A percentile compares a stretch with the other conserved stretches of the same genome.
phyloP scores from a whole-genome alignment of 2,329 filamentous ascomycete species.

The Ceratocystis eucalypticola region DNA sequence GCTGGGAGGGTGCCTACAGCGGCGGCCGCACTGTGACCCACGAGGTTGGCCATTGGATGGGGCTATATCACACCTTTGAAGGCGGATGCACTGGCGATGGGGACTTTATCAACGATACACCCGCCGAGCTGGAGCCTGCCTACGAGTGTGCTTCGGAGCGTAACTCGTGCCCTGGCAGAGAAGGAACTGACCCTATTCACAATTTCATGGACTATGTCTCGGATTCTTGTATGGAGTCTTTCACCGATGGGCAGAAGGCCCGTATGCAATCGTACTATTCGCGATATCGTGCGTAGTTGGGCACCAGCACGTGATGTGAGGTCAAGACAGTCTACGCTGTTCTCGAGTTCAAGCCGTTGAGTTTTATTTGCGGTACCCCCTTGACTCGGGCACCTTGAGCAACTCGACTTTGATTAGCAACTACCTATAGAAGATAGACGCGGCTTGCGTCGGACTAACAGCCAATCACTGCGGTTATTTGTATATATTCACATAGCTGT shows the following conservation, averaged over 20 bases:
- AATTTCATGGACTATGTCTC: slow-evolving; percentile 32
- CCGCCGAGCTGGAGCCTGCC: slow-evolving; percentile 26
- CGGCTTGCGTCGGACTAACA: too few species aligned
- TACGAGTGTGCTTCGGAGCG: slow-evolving; percentile 29
- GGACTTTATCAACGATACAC: slow-evolving; percentile 32
- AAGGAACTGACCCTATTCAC: slow-evolving; percentile 28
- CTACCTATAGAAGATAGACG: too few species aligned
- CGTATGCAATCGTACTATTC: slow-evolving; percentile 19
- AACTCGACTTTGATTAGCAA: too few species aligned
- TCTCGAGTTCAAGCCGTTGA: too few species aligned
- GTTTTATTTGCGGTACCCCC: background rate
- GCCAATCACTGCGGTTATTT: too few species aligned
- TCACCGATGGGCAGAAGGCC: slow-evolving; percentile 30
- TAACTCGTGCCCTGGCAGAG: slow-evolving; percentile 26
- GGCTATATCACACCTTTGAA: slow-evolving; percentile 36
- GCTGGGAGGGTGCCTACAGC: slow-evolving; percentile 27
- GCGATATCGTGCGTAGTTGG: slow-evolving; percentile 13
- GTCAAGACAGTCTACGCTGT: too few species aligned
- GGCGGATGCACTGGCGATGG: slow-evolving; percentile 29
- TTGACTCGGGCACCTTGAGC: too few species aligned
- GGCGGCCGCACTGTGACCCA: slow-evolving; percentile 28
- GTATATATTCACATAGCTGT: background rate
- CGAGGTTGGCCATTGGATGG: slow-evolving; percentile 38
- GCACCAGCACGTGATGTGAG: too few species aligned
- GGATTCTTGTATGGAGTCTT: slow-evolving; percentile 34